These are phyloP conservation scores for Nakazawaea laoshanensis DNA, from an alignment of 805 yeast genomes.

Conservation along the genomic window DNA sequence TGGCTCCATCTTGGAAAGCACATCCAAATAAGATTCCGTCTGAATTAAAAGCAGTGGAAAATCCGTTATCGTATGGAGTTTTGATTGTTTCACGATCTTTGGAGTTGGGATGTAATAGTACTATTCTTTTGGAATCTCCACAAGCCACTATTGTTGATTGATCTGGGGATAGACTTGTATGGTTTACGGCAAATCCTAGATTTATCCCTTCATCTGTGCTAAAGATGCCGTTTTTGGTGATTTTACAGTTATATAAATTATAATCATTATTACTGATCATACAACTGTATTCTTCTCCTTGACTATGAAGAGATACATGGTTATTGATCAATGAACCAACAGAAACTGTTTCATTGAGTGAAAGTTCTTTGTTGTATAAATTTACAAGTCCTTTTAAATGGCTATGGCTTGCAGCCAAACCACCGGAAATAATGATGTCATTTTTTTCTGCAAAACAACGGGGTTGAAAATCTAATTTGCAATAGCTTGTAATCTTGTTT, in stretches of 20 bases:
- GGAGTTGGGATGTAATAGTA: conserved; percentile 37
- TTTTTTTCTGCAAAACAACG: conserved; percentile 56
- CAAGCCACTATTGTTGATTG: conserved; percentile 50
- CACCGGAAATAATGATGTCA: conserved; percentile 42
- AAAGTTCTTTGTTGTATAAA: conserved; percentile 41
- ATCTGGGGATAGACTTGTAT: conserved; percentile 63
- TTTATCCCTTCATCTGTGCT: conserved; percentile 33
- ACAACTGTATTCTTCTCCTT: conserved; percentile 44
- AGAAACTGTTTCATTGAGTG: conserved; percentile 38
- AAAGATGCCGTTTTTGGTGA: conserved; percentile 35
- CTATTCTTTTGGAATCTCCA: conserved; percentile 71
- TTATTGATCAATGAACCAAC: conserved; percentile 82
- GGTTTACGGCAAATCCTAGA: conserved; percentile 65
- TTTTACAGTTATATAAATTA: conserved; percentile 55
- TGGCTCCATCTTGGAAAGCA: conserved; percentile 80
- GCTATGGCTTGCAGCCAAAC: conserved; percentile 20
- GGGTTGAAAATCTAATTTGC: conserved; percentile 57
- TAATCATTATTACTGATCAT: conserved; percentile 82
- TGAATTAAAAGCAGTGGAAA: conserved; percentile 73
- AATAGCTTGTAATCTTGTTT: conserved; percentile 26
- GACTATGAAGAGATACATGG: conserved; percentile 54
- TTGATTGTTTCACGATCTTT: conserved; percentile 19
- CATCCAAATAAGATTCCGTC: conserved; percentile 69
- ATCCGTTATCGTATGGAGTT: conserved; percentile 70
- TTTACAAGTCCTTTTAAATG: conserved; percentile 57